phyloP scores from a whole-genome alignment of 2,329 filamentous ascomycete species.

The Pleoardoris graminearum region DNA sequence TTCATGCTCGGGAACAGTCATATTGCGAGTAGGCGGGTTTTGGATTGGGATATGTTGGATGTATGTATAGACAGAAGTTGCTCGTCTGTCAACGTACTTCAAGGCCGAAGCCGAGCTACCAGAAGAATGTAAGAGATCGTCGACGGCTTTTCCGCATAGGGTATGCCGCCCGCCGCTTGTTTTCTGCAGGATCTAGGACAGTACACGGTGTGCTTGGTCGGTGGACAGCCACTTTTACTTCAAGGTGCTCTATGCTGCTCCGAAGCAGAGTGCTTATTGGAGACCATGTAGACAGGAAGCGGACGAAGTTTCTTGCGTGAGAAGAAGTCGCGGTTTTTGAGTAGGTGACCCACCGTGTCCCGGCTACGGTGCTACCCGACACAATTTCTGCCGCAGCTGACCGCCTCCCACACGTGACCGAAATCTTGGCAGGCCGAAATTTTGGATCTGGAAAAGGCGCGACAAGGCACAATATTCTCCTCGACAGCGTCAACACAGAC shows the following conservation, averaged over 20 bases:
- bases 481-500: constrained; percentile 19
- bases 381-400: constrained; percentile 11
- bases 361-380: too few relatives aligned
- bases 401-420: constrained; percentile 13
- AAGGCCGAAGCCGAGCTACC: neutral
- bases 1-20: constrained; percentile 38
- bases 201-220: too few relatives aligned
- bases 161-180: constrained; percentile 20
- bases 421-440: constrained; percentile 27
- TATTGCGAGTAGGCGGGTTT: constrained; percentile 17
- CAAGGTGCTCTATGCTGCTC: too few relatives aligned
- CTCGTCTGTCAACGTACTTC: neutral
- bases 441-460: constrained; percentile 18
- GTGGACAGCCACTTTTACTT: too few relatives aligned
- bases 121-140: constrained; percentile 3
- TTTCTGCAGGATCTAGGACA: too few relatives aligned
- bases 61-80: neutral
- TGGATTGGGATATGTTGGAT: neutral
- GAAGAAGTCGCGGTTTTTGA: too few relatives aligned
- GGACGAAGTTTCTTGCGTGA: too few relatives aligned
- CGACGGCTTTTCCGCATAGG: constrained; percentile 14
- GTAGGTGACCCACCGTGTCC: constrained; percentile 2
- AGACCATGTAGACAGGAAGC: too few relatives aligned
- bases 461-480: constrained; percentile 15
- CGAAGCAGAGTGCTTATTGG: too few relatives aligned